Evolutionary conservation across 2,329 filamentous ascomycete genomes (phyloP).

Genomic region (Ophiosphaerella korrae): DNA sequence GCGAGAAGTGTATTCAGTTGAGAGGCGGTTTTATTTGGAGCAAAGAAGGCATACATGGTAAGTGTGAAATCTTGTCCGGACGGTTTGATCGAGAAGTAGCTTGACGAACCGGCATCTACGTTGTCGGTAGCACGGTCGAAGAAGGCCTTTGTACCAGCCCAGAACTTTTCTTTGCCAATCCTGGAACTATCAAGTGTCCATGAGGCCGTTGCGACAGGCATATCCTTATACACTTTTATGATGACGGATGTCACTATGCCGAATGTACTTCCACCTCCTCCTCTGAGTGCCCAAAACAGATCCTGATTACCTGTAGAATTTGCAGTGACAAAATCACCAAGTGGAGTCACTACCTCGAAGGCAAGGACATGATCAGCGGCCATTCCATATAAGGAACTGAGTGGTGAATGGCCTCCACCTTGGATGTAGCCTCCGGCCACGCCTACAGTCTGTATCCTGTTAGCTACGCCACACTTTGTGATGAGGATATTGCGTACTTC

Average conservation of each 20-base stretch:
- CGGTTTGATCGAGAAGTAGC: constrained; percentile 19
- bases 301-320: constrained; percentile 21
- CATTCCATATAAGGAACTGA: constrained; percentile 52
- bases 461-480: not conserved
- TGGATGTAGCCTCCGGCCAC: constrained; percentile 47
- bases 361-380: constrained; percentile 36
- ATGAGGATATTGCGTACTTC: constrained; percentile 11
- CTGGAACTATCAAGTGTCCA: constrained; percentile 33
- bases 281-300: constrained; percentile 29
- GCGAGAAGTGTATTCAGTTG: constrained; percentile 18
- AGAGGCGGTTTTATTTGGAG: constrained; percentile 22
- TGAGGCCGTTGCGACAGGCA: constrained; percentile 35
- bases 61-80: constrained; percentile 13
- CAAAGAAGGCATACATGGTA: constrained; percentile 26
- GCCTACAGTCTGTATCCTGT: constrained; percentile 51
- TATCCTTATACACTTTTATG: constrained; percentile 31
- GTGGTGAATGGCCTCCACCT: constrained; percentile 60
- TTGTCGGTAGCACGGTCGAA: constrained; percentile 17
- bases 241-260: constrained; percentile 34
- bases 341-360: constrained; percentile 29
- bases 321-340: constrained; percentile 29
- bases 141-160: constrained; percentile 20
- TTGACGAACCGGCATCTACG: constrained; percentile 24
- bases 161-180: constrained; percentile 37
- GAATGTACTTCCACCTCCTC: constrained; percentile 35